Evolutionary conservation across 495 filamentous ascomycete species (phyloP).

Genomic region (Trichoderma virens): DNA sequence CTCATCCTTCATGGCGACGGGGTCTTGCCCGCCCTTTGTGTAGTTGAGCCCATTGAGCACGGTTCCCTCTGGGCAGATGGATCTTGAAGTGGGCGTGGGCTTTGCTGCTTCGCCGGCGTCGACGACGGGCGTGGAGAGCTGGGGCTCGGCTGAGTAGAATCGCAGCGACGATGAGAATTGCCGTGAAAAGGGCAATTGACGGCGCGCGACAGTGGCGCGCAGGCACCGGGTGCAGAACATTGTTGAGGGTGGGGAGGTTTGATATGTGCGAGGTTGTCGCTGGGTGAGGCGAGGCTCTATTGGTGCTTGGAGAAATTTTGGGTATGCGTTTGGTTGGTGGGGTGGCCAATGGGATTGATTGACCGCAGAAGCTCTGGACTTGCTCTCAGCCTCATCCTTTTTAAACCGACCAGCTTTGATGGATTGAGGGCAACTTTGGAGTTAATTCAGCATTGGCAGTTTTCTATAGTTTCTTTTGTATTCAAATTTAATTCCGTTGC

Average conservation of each 20-base stretch:
- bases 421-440: neutral
- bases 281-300: constrained; percentile 5
- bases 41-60: constrained; percentile 76
- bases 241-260: constrained; percentile 8
- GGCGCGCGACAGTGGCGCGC: constrained; percentile 7
- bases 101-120: constrained; percentile 19
- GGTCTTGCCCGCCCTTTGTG: constrained; percentile 63
- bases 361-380: neutral
- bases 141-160: constrained; percentile 12
- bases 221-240: constrained; percentile 45
- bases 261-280: neutral
- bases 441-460: neutral
- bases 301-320: constrained; percentile 34
- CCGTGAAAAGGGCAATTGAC: neutral
- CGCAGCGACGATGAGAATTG: constrained; percentile 14
- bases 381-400: neutral
- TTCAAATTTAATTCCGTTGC: neutral
- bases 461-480: neutral
- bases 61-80: constrained; percentile 61
- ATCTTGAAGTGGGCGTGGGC: constrained; percentile 21
- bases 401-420: neutral
- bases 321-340: neutral
- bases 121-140: constrained; percentile 26
- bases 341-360: neutral
- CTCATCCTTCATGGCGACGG: constrained; percentile 67